Percentiles rank a stretch among this genome's conserved stretches.
phyloP scores from a whole-genome alignment of 2,329 filamentous ascomycete species.

The Aspergillus novoparasiticus region DNA sequence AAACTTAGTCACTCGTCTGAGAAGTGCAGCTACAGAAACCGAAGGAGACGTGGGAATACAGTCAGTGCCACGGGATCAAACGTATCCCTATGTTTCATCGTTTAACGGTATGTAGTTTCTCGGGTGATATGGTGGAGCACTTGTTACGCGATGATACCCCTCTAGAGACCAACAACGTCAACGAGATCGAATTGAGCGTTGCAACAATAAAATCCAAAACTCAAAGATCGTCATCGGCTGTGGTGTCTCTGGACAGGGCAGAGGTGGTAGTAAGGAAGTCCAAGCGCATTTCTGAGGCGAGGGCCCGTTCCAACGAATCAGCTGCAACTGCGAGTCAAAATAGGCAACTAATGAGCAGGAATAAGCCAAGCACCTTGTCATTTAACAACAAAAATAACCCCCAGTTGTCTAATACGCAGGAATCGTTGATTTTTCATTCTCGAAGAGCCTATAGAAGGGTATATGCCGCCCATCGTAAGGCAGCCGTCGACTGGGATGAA shows the following conservation, averaged over 20 bases:
- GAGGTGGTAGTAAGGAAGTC: slow-evolving; percentile 14
- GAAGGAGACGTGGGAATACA: not conserved
- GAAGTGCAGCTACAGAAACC: not conserved
- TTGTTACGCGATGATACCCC: slow-evolving; percentile 5
- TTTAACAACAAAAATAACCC: slow-evolving; percentile 1
- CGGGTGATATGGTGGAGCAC: slow-evolving; percentile 7
- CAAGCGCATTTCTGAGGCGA: not conserved
- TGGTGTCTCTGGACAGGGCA: slow-evolving; percentile 18
- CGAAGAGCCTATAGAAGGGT: slow-evolving; percentile 21
- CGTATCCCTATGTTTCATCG: not conserved
- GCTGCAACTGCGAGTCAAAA: not conserved
- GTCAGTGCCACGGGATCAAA: not conserved
- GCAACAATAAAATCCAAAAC: not conserved
- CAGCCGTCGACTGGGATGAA: slow-evolving; percentile 34
- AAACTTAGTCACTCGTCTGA: not conserved
- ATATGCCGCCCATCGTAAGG: slow-evolving; percentile 19
- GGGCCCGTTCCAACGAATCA: not conserved
- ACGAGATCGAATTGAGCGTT: not conserved
- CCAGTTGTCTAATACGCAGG: slow-evolving; percentile 18
- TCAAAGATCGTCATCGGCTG: slow-evolving; percentile 17
- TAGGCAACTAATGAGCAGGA: not conserved
- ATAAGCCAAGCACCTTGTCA: not conserved
- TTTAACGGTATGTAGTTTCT: slow-evolving; percentile 5
- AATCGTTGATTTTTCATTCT: slow-evolving; percentile 19
- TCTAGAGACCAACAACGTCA: not conserved